A percentile compares a stretch with the other conserved stretches of the same genome.
Conservation (phyloP, 2,329 filamentous ascomycete genomes). For the Sporothrix brunneoviolacea region DNA sequence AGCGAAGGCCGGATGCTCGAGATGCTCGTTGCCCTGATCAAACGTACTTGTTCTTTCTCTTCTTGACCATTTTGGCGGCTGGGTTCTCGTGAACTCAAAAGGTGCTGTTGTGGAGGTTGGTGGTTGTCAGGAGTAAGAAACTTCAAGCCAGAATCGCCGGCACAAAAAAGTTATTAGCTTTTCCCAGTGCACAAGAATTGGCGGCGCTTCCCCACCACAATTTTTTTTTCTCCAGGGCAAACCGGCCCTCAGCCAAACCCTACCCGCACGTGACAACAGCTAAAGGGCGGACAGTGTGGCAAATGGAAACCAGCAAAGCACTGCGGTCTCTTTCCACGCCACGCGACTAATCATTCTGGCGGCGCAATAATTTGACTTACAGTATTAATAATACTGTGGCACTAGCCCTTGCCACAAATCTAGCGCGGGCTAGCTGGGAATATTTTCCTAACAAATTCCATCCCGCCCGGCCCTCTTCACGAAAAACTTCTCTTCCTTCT, state of each 20-base stretch:
- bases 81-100: not conserved
- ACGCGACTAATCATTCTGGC: no score
- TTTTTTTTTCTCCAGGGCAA: constrained; percentile 2
- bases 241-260: constrained; percentile 7
- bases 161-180: constrained; percentile 3
- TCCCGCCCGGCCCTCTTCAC: not conserved
- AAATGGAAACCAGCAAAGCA: not conserved
- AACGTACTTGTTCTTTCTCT: constrained; percentile 46
- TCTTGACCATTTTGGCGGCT: constrained; percentile 24
- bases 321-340: no score
- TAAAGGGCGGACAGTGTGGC: not conserved
- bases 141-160: not conserved
- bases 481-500: constrained; percentile 7
- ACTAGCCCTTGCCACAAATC: not conserved
- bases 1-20: no score
- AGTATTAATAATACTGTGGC: not conserved
- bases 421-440: not conserved
- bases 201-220: constrained; percentile 2
- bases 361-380: no score
- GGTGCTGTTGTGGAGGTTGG: constrained; percentile 7
- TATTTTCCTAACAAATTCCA: not conserved
- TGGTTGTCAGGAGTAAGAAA: constrained; percentile 5
- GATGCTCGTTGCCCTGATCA: not conserved
- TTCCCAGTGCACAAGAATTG: not conserved
- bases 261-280: constrained; percentile 15